Evolutionary conservation across 2,329 filamentous ascomycete species (phyloP), one percentile per base, ranked within the genome.

Genomic region (Trichoderma sp.): DNA sequence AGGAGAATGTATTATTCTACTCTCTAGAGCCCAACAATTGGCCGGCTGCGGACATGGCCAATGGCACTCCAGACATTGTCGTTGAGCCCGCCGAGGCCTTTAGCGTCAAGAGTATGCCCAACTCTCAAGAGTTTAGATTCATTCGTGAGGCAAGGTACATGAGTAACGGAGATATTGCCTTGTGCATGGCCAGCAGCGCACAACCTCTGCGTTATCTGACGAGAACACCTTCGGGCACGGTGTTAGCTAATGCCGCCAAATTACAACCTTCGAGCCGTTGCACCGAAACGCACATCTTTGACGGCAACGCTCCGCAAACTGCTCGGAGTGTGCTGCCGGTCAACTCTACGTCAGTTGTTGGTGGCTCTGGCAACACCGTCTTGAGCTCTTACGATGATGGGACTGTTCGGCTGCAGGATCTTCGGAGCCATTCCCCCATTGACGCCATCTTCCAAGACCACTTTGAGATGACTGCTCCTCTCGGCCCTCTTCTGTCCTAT

Each of bases 401-500:
- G 10, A 56, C 54, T 18, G 54, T 56, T 30, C 54, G 54, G 54
- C 54, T 56, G n/a, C 54, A 56, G 10, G 54, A 56, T 34, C 54
- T 56, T 34, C 54, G 54, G 30, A 56, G 54, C 18, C 54, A 56
- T 34, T 56, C 54, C n/a, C 54, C 54, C n/a, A 56, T 56, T 34
- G 54, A 30, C 28, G 54, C 54, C 6, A 56, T 56, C 30, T 56
- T 56, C 6, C 54, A 56, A 56, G 54, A 56, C 14, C 54, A 56
- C 34, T 56, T 56, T 56, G 54, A 56, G 54, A 56, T 56, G 54
- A 56, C 54, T 3, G 54, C 54, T 30, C 54, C 54, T 18, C 54
- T 56, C 30, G 54, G 54, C 30, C 54, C 54, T 21, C 54, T 56
- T 24, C 28, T 56, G 28, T 56, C 54, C 5, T 56, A 56, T 56